Base-by-base conservation (phyloP, 129 eudicot genomes). In the Helichrysum umbraculigerum region DNA sequence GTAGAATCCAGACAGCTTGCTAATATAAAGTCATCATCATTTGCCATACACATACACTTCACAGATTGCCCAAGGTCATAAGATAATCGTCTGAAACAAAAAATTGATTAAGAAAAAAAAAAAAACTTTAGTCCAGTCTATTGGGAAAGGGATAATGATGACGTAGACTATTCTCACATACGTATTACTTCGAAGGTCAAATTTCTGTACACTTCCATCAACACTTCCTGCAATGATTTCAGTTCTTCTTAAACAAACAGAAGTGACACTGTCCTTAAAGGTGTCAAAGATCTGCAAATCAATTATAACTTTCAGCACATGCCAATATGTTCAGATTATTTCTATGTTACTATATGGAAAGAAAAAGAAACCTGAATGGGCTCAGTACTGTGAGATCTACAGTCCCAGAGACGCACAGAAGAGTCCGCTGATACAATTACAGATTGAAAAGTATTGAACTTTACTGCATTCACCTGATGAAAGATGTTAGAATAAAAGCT, bases 191-290 rank as follows among this genome's bases (percentile, higher is more conserved):
- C 98, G 87, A 62, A 93, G 88, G 86, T 93, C 98, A 88, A 93
- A 93, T 83, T 97, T 93, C 30, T 96, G 82, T 44, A 93, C 92
- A 75, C 96, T 90, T 82, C 98, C 98, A 85, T 90, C 98, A 68
- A 93, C 98, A 84, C 98, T 93, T 85, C 97, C 98, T 33, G 98
- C 98, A 85, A 93, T 93, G 66, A 93, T 88, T 81, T 93, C 96
- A 74, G 91, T 88, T 73, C 85, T 88, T 30, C 97, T 88, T 76
- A 93, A 81, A 76, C 97, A 85, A 71, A 93, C 87, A 44, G 98
- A 93, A 97, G 90, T 93, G 33, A 93, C 98, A 81, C 97, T 93
- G 77, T 93, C 98, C 19, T 75, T 69, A 81, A 93, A 93, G 22
- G 91, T 88, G 78, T 88, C 90, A 25, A 93, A 87, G 79, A 88